Evolutionary conservation across 768 basidiomycete species (phyloP).

Genomic region (Lactifluus echinatus): DNA sequence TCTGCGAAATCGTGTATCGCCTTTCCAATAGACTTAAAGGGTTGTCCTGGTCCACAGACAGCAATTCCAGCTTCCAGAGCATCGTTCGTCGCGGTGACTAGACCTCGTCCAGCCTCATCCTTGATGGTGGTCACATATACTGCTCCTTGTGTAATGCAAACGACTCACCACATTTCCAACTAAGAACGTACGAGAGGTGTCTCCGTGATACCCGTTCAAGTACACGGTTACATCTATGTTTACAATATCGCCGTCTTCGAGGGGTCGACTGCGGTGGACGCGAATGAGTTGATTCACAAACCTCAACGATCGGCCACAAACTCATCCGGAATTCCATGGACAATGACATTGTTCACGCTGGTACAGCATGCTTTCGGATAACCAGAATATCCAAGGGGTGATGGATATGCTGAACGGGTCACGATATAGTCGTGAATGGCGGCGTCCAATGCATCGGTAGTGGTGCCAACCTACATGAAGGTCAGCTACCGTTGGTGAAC

Average conservation of each 20-base stretch:
- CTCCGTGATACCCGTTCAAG: constrained; percentile 80
- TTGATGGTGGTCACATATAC: constrained; percentile 24
- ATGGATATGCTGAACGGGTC: constrained; percentile 70
- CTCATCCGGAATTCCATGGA: constrained; percentile 90
- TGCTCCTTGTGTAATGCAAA: background rate
- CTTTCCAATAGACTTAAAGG: constrained; percentile 60
- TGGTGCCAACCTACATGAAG: constrained; percentile 47
- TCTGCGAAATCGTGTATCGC: constrained; percentile 51
- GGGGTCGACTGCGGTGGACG: constrained; percentile 56
- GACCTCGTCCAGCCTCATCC: constrained; percentile 62
- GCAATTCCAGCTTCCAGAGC: constrained; percentile 65
- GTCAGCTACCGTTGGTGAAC: background rate
- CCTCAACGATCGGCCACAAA: constrained; percentile 30
- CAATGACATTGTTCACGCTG: constrained; percentile 81
- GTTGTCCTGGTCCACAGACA: constrained; percentile 64
- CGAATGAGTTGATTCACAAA: background rate
- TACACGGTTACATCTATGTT: constrained; percentile 86
- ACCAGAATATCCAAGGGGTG: constrained; percentile 67
- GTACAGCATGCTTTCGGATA: constrained; percentile 78
- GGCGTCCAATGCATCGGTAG: constrained; percentile 68
- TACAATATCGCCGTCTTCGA: constrained; percentile 78
- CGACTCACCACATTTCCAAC: constrained; percentile 66
- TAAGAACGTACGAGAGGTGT: constrained; percentile 77
- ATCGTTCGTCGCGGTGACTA: constrained; percentile 51
- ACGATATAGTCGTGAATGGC: constrained; percentile 66